Evolutionary conservation across 768 basidiomycete genomes (phyloP).

Genomic region (Suillus placidus): DNA sequence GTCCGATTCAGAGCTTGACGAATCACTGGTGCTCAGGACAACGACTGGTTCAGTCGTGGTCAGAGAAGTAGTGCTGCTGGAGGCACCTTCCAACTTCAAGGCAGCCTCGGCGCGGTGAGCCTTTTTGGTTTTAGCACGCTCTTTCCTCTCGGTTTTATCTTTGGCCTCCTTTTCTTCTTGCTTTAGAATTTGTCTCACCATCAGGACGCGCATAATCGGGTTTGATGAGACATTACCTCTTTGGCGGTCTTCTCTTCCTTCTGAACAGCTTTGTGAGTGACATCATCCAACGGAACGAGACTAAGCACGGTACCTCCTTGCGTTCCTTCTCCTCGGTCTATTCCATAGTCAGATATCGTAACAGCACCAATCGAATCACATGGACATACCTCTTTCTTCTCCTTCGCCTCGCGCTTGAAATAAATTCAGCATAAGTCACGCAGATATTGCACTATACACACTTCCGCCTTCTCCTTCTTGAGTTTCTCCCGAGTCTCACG

Average conservation of each 20-base stretch:
- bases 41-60: constrained; percentile 20
- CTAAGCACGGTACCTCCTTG: constrained; percentile 51
- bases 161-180: constrained; percentile 48
- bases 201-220: not conserved
- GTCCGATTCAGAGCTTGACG: constrained; percentile 62
- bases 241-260: constrained; percentile 59
- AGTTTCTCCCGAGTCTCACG: constrained; percentile 83
- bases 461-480: constrained; percentile 76
- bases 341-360: constrained; percentile 1
- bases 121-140: constrained; percentile 59
- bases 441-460: constrained; percentile 23
- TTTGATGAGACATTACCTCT: constrained; percentile 45
- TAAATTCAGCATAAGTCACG: constrained; percentile 9
- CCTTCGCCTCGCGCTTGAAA: constrained; percentile 75
- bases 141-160: constrained; percentile 60
- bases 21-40: constrained; percentile 33
- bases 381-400: constrained; percentile 62
- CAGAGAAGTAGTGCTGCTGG: constrained; percentile 15
- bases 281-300: constrained; percentile 8
- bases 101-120: constrained; percentile 38
- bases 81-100: constrained; percentile 27
- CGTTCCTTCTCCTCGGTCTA: constrained; percentile 63
- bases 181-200: constrained; percentile 26
- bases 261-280: constrained; percentile 20
- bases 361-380: constrained; percentile 7